These are phyloP conservation scores for Ustilago vetiveriae DNA, from an alignment of 1,284 basidiomycete species.

Conservation along the genomic window DNA sequence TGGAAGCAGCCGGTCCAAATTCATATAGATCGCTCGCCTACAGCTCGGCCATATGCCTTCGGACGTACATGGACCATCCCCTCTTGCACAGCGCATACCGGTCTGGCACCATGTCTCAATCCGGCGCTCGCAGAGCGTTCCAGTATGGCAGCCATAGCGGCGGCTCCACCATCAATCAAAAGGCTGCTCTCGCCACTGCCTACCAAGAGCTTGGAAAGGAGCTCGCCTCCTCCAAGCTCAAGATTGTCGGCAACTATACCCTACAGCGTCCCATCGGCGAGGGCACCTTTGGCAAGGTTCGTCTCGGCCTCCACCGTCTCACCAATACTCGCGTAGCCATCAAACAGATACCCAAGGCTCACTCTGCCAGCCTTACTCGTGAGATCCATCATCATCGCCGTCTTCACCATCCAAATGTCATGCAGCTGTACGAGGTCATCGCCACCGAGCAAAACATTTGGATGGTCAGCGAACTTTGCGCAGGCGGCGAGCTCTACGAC, in stretches of 20 bases:
- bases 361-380: constrained; percentile 77
- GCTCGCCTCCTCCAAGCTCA: constrained; percentile 84
- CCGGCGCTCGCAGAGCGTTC: constrained; percentile 21
- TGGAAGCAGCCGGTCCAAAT: background rate
- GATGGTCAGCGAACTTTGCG: constrained; percentile 96
- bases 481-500: constrained; percentile 76
- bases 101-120: constrained; percentile 21
- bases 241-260: constrained; percentile 93
- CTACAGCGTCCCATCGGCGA: constrained; percentile 94
- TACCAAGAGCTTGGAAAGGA: constrained; percentile 97
- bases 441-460: constrained; percentile 94
- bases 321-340: constrained; percentile 78
- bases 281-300: constrained; percentile 89
- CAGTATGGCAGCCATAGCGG: constrained; percentile 17
- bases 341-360: constrained; percentile 96
- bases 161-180: constrained; percentile 54
- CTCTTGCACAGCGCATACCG: constrained; percentile 2
- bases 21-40: background rate
- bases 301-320: constrained; percentile 88
- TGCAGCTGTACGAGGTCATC: constrained; percentile 96
- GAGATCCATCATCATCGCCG: constrained; percentile 98
- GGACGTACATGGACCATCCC: background rate
- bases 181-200: constrained; percentile 76
- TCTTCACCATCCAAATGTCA: constrained; percentile 91
- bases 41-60: constrained; percentile 1